These are phyloP conservation scores for Arabis hirsuta DNA, from an alignment of 345 rosid genomes.

Conservation along the genomic window DNA sequence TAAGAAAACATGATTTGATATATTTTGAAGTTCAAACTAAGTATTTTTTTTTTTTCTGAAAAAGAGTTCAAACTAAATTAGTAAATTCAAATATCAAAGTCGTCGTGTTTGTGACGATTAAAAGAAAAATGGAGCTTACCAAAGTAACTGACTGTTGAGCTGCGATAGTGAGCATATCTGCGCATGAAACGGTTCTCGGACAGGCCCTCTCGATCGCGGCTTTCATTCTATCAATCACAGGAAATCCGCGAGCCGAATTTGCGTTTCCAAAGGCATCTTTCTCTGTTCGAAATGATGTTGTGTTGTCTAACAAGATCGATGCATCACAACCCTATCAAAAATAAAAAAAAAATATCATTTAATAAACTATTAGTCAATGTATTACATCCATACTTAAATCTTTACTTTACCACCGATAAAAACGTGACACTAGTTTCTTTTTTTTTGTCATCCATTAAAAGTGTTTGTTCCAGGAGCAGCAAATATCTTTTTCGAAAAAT, in stretches of 20 bases:
- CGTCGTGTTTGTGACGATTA: background rate
- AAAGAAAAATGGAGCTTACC: slow-evolving; percentile 39
- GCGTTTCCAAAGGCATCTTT: slow-evolving; percentile 50
- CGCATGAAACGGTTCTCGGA: slow-evolving; percentile 66
- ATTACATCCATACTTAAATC: slow-evolving; percentile 4
- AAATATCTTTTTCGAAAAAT: background rate
- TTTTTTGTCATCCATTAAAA: background rate
- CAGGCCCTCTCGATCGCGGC: slow-evolving; percentile 57
- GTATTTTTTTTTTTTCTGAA: no score
- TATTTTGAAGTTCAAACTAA: no score
- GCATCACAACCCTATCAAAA: slow-evolving; percentile 68
- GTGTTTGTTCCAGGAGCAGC: background rate
- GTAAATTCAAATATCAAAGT: no score
- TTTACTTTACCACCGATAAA: background rate
- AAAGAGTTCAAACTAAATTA: no score
- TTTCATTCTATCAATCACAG: slow-evolving; percentile 66
- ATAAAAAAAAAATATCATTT: background rate
- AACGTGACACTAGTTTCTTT: background rate
- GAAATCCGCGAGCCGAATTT: slow-evolving; percentile 58
- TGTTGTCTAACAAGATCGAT: slow-evolving; percentile 62
- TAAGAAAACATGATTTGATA: background rate
- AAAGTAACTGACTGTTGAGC: slow-evolving; percentile 70
- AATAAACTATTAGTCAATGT: slow-evolving; percentile 11
- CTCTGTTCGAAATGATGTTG: slow-evolving; percentile 58
- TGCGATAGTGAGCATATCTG: slow-evolving; percentile 64